Conservation (phyloP, 805 yeast genomes). For the Ogataea thermomethanolica region DNA sequence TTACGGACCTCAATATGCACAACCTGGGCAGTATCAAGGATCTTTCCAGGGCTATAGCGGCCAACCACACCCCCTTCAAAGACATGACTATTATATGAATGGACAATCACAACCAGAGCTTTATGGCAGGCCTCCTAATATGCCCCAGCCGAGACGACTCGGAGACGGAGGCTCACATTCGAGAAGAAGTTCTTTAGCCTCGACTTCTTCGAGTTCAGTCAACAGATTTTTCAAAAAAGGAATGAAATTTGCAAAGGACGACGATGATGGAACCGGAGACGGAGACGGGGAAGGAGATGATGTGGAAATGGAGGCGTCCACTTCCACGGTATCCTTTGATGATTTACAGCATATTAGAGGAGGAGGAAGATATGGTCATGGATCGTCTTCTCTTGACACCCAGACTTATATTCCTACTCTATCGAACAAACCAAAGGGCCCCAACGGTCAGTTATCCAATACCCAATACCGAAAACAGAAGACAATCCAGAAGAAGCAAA, state of each 20-base stretch:
- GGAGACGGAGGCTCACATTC: constrained; percentile 12
- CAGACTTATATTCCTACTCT: constrained; percentile 76
- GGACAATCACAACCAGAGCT: constrained; percentile 13
- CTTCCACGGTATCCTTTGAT: constrained; percentile 48
- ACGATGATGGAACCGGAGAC: constrained; percentile 29
- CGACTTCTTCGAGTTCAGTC: constrained; percentile 32
- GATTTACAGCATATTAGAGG: constrained; percentile 64
- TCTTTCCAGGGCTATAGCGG: constrained; percentile 2
- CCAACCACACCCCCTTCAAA: background rate
- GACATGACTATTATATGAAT: constrained; percentile 5
- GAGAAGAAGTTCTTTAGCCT: constrained; percentile 24
- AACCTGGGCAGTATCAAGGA: constrained; percentile 6
- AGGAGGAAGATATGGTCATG: constrained; percentile 54
- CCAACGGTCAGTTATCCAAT: constrained; percentile 40
- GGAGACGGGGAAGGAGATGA: constrained; percentile 23
- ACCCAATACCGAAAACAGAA: constrained; percentile 67
- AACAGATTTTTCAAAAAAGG: constrained; percentile 42
- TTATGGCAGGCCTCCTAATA: constrained; percentile 2
- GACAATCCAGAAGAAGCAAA: constrained; percentile 63
- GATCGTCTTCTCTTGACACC: constrained; percentile 49
- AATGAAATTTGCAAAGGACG: constrained; percentile 26
- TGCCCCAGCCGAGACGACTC: constrained; percentile 1
- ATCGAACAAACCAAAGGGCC: constrained; percentile 32
- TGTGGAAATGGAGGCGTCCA: constrained; percentile 33
- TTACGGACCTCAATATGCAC: background rate